Base-by-base conservation (phyloP, 2,329 filamentous ascomycete genomes). In the Diplocarpon rosae region DNA sequence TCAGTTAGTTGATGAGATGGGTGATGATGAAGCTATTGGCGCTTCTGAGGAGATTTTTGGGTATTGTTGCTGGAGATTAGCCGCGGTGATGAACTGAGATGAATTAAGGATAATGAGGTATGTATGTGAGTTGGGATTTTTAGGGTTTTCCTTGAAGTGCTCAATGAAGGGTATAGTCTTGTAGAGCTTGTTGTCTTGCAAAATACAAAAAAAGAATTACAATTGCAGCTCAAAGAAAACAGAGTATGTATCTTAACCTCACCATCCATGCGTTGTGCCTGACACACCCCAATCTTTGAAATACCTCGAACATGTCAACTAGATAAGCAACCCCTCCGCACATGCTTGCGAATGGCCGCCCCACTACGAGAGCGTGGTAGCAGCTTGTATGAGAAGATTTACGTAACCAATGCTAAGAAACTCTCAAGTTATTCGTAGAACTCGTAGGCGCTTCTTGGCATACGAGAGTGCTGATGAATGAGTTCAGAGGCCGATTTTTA, bases 11-110 rank as follows among this genome's bases (percentile, higher is more conserved):
- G 39, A 61, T 55, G 17, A 59, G 46, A 35, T 57, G 53, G 3
- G 56, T 52, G 24, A 53, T 57, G 1, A 61, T 50, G 43, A 61
- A 59, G 29, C 54, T 55, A 46, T 61, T 61, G 24, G 57, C 58
- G 14, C 57, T 57, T 17, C 57, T 61, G 35, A 61, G 49, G 36
- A 60, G 56, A n/a, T 53, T 56, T 33, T 51, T 49, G 9, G 59
- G 55, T 58, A 62, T 62, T 37, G 40, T 54, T 30, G 29, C 27
- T 20, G 38, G n/a, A n/a, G n/a, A n/a, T n/a, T n/a, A n/a, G n/a
- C n/a, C n/a, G n/a, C n/a, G n/a, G n/a, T 59, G 0, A 56, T 61
- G 29, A 53, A 47, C 7, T 13, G 59, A 55, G 37, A 52, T 54
- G 41, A 62, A 48, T 16, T 54, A 58, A 24, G 20, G 20, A 7